phyloP scores from a whole-genome alignment of 805 yeast species.

The Wickerhamiella brachini region DNA sequence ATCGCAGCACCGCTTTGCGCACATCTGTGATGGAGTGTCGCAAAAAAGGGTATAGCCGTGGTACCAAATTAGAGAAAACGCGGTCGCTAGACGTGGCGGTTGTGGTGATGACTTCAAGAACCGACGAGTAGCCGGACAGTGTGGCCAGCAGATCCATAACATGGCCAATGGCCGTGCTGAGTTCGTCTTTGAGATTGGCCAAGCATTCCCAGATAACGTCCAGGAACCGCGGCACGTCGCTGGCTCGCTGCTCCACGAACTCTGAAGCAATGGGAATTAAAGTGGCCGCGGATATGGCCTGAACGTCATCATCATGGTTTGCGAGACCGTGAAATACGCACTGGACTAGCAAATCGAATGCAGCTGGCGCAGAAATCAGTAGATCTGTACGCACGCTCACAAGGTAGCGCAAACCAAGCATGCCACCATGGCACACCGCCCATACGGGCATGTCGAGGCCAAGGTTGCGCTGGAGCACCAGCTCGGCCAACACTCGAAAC shows the following conservation, averaged over 20 bases:
- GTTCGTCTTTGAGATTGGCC: constrained; percentile 74
- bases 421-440: constrained; percentile 98
- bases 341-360: constrained; percentile 57
- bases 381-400: constrained; percentile 80
- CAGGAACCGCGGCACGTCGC: constrained; percentile 31
- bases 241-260: constrained; percentile 51
- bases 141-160: constrained; percentile 89
- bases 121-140: constrained; percentile 69
- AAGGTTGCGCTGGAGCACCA: constrained; percentile 48
- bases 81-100: constrained; percentile 38
- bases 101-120: constrained; percentile 53
- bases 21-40: constrained; percentile 90
- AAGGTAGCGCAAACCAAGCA: constrained; percentile 82
- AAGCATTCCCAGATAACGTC: constrained; percentile 85
- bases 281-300: constrained; percentile 91
- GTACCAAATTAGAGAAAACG: constrained; percentile 67
- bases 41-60: constrained; percentile 79
- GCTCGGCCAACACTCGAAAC: constrained; percentile 48
- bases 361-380: constrained; percentile 40
- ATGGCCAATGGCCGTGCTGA: constrained; percentile 88
- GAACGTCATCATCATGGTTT: constrained; percentile 84
- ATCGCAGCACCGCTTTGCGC: constrained; percentile 71
- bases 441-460: constrained; percentile 49
- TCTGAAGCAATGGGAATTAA: constrained; percentile 80
- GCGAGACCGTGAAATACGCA: constrained; percentile 78